phyloP scores from a whole-genome alignment of 2,329 filamentous ascomycete genomes.

The Onygenales sp. region DNA sequence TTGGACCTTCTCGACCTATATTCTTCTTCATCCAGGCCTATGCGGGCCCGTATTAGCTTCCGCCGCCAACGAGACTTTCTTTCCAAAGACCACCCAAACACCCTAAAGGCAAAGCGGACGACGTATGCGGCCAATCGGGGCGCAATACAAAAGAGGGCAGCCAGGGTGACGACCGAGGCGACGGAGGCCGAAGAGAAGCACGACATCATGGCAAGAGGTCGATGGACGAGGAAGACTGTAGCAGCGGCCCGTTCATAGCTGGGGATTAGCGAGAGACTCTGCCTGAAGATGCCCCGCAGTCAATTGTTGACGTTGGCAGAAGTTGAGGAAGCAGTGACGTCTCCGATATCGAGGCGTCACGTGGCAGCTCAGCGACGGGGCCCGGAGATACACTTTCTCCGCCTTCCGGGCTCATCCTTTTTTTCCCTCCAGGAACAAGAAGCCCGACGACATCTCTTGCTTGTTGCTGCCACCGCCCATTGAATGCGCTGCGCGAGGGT shows the following conservation, averaged over 20 bases:
- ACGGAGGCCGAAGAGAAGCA: constrained; percentile 22
- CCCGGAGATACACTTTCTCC: neutral
- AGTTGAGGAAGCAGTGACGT: neutral
- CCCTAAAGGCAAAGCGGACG: constrained; percentile 27
- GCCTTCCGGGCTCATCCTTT: neutral
- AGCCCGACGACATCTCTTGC: neutral
- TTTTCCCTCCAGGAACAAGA: neutral
- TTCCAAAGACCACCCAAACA: constrained; percentile 51
- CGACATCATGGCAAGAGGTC: constrained; percentile 6
- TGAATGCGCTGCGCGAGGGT: neutral
- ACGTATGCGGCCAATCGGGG: constrained; percentile 25
- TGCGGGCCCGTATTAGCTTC: constrained; percentile 41
- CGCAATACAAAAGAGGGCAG: constrained; percentile 24
- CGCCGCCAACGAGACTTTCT: constrained; percentile 56
- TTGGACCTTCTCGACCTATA: constrained; percentile 18
- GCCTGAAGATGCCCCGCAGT: neutral
- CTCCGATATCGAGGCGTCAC: neutral
- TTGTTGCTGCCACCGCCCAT: neutral
- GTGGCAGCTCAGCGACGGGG: neutral
- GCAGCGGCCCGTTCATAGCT: neutral
- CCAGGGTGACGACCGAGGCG: constrained; percentile 23
- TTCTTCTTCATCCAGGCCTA: constrained; percentile 37
- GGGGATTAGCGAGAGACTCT: neutral
- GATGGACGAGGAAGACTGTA: neutral
- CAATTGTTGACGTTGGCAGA: neutral